Conservation (phyloP, 768 basidiomycete genomes). For the Hysterangium stoloniferum region DNA sequence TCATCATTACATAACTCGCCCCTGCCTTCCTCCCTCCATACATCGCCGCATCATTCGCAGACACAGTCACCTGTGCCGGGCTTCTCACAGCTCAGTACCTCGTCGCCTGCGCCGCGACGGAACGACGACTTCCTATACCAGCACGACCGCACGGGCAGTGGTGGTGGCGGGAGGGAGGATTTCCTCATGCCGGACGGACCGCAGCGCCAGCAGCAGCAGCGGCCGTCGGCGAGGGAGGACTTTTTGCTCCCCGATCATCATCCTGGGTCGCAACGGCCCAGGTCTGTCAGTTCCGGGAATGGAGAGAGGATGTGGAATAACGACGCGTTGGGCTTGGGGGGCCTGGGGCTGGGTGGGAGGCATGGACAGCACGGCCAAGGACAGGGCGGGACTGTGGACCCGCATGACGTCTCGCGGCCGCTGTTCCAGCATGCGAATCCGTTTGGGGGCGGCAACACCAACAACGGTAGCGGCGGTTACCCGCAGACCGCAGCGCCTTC, state of each 20-base stretch:
- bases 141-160: background rate
- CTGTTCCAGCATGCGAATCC: background rate
- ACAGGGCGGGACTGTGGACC: background rate
- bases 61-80: too few species aligned
- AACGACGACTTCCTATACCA: background rate
- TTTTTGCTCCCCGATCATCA: conserved; percentile 1
- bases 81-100: background rate
- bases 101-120: background rate
- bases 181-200: too few species aligned
- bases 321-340: background rate
- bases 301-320: background rate
- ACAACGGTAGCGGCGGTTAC: background rate
- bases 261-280: conserved; percentile 1
- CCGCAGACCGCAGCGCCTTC: background rate
- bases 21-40: background rate
- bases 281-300: background rate
- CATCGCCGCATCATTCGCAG: too few species aligned
- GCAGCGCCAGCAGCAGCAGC: too few species aligned
- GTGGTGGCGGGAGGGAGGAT: too few species aligned
- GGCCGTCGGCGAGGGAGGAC: background rate
- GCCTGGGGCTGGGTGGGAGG: background rate
- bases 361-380: background rate
- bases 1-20: background rate
- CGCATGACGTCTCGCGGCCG: background rate
- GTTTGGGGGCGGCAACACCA: too few species aligned